These are phyloP conservation scores for Cercophora newfieldiana DNA, from an alignment of 495 filamentous ascomycete species.

Conservation along the genomic window DNA sequence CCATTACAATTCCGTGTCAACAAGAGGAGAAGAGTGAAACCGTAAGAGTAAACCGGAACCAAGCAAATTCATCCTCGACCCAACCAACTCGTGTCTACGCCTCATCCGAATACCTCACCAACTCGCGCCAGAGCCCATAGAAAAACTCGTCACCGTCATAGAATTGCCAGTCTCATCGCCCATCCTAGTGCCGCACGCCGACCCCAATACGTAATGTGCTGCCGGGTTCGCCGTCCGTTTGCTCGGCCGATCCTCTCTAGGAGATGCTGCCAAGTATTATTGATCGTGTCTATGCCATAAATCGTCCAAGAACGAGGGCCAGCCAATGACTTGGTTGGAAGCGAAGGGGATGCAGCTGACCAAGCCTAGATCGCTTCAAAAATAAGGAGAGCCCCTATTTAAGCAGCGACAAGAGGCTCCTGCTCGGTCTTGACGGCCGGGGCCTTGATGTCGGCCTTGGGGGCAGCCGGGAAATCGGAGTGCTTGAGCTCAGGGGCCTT, in stretches of 20 bases:
- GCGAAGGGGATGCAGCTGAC: constrained; percentile 8
- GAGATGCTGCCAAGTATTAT: constrained; percentile 10
- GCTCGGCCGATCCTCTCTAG: constrained; percentile 14
- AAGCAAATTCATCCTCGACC: neutral
- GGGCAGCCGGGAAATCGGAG: constrained; percentile 63
- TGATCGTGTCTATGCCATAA: constrained; percentile 38
- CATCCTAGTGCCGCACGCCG: constrained; percentile 6
- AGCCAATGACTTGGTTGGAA: constrained; percentile 14
- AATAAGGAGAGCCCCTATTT: constrained; percentile 13
- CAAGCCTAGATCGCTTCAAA: constrained; percentile 10
- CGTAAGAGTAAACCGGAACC: constrained; percentile 2
- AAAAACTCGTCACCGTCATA: constrained; percentile 3
- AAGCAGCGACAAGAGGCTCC: constrained; percentile 42
- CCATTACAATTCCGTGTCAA: neutral
- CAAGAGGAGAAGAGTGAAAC: neutral
- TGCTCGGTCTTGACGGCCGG: constrained; percentile 28
- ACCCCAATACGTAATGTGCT: constrained; percentile 1
- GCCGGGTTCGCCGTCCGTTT: constrained; percentile 9
- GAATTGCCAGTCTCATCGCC: constrained; percentile 20
- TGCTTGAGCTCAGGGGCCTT: constrained; percentile 47
- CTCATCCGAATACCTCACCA: neutral
- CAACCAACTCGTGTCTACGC: neutral
- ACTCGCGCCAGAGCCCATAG: neutral
- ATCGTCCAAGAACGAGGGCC: constrained; percentile 28
- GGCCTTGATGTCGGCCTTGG: constrained; percentile 39